Percentiles rank a stretch among this genome's conserved stretches.
Conservation (phyloP, 176 grass and related monocot genomes). For the Panicum miliaceum region DNA sequence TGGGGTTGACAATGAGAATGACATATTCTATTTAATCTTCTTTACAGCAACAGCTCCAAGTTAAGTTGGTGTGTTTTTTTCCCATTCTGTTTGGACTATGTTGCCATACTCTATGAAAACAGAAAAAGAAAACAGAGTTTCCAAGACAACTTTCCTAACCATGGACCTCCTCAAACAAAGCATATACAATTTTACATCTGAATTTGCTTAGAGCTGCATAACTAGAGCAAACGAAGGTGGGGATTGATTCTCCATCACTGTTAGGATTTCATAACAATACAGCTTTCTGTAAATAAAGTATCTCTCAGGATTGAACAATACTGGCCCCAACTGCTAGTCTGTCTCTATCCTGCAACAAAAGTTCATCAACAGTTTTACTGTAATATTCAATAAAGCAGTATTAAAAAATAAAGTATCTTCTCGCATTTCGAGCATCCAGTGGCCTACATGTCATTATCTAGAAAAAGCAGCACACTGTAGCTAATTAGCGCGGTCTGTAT, state of each 20-base stretch:
- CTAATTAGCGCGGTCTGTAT: not conserved
- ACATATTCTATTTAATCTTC: slow-evolving; percentile 24
- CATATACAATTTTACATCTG: not conserved
- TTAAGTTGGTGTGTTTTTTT: slow-evolving; percentile 9
- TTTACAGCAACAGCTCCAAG: not conserved
- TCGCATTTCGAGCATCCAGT: not conserved
- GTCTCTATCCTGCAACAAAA: slow-evolving; percentile 25
- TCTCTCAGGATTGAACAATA: not conserved
- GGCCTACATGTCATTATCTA: slow-evolving; percentile 15
- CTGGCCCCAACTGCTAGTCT: not conserved
- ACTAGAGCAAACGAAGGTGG: not conserved
- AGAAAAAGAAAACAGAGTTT: not conserved
- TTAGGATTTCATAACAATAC: slow-evolving; percentile 5
- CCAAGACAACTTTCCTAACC: not conserved
- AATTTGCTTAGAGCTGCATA: not conserved
- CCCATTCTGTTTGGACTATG: slow-evolving; percentile 2
- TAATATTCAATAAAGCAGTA: not conserved
- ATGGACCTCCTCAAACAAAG: not conserved
- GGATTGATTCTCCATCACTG: not conserved
- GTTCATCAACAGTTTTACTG: slow-evolving; percentile 26
- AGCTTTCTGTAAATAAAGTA: not conserved
- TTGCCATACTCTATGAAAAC: not conserved
- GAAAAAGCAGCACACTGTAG: not conserved
- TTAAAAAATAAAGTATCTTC: not conserved
- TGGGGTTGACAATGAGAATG: slow-evolving; percentile 33